Conservation (phyloP, 768 basidiomycete genomes). For the Phylloporus sp. region DNA sequence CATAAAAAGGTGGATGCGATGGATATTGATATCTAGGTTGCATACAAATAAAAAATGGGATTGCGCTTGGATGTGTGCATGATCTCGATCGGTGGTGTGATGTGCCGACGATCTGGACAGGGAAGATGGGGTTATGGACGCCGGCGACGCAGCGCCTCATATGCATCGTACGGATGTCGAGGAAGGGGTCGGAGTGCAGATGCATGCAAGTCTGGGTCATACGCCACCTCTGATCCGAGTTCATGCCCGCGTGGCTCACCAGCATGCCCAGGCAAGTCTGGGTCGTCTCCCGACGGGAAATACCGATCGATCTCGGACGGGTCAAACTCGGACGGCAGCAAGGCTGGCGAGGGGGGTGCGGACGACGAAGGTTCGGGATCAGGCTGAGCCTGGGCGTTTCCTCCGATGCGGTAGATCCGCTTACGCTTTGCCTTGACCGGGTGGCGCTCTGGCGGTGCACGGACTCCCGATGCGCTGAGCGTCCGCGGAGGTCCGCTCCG, state of each 20-base stretch:
- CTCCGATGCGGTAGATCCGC: constrained; percentile 62
- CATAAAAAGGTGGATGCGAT: neutral
- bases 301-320: constrained; percentile 72
- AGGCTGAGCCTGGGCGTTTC: constrained; percentile 9
- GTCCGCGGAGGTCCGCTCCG: constrained; percentile 74
- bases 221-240: neutral
- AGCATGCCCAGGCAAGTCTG: neutral
- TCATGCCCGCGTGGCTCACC: constrained; percentile 3
- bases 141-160: constrained; percentile 12
- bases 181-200: neutral
- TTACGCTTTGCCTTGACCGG: constrained; percentile 74
- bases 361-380: constrained; percentile 7
- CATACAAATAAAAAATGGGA: neutral
- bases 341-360: constrained; percentile 31
- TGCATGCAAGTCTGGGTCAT: neutral
- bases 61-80: neutral
- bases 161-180: constrained; percentile 2
- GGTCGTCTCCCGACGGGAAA: constrained; percentile 45
- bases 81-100: neutral
- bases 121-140: neutral
- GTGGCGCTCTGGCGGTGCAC: constrained; percentile 40
- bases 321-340: constrained; percentile 54
- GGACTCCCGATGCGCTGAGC: constrained; percentile 32
- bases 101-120: neutral
- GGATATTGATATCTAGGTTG: neutral